Conservation (phyloP, 441 rosid genomes). For the Melastoma candidum region DNA sequence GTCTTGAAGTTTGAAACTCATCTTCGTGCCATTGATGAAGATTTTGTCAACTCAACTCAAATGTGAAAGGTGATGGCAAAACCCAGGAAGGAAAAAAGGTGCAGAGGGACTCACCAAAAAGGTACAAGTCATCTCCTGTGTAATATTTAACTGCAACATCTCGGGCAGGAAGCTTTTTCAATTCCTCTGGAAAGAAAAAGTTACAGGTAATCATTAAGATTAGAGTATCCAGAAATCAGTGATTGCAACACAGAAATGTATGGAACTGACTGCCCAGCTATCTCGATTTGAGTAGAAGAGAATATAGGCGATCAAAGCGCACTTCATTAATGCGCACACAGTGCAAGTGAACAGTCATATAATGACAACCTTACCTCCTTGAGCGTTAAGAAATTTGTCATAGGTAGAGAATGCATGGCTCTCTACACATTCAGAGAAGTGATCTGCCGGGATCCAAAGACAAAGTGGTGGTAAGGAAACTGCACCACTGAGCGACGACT, state of each 20-base stretch:
- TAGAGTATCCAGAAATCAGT: too few relatives aligned
- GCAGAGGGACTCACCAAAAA: conserved; percentile 50
- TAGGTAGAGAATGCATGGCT: conserved; percentile 83
- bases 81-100: background rate
- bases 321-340: too few relatives aligned
- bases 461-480: background rate
- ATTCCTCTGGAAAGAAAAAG: conserved; percentile 35
- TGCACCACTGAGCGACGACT: too few relatives aligned
- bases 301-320: too few relatives aligned
- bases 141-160: conserved; percentile 80
- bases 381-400: conserved; percentile 78
- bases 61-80: background rate
- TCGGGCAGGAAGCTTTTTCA: conserved; percentile 75
- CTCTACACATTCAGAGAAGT: conserved; percentile 94
- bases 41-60: background rate
- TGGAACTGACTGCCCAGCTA: too few relatives aligned
- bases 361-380: conserved; percentile 44
- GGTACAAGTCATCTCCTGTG: conserved; percentile 73
- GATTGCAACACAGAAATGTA: too few relatives aligned
- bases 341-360: too few relatives aligned
- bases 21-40: conserved; percentile 31
- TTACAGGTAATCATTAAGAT: background rate
- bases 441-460: conserved; percentile 44
- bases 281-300: too few relatives aligned
- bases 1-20: conserved; percentile 87